Evolutionary conservation across 2,329 filamentous ascomycete species (phyloP).

Genomic region (Hymenoscyphus linearis): DNA sequence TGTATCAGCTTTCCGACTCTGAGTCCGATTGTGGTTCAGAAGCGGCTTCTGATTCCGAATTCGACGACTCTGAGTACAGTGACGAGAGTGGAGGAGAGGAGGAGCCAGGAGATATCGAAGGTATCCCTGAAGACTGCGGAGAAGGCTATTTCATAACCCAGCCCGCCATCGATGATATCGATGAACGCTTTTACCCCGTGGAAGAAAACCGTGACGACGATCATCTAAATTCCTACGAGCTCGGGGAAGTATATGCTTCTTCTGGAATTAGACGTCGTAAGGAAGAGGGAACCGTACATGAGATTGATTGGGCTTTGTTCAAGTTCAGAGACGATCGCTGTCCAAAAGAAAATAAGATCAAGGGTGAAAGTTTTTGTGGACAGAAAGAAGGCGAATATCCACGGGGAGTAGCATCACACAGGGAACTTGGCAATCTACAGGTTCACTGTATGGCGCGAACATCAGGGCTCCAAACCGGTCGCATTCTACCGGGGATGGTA

Average conservation of each 20-base stretch:
- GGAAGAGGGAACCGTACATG: slow-evolving; percentile 69
- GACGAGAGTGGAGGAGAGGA: slow-evolving; percentile 50
- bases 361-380: slow-evolving; percentile 33
- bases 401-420: slow-evolving; percentile 52
- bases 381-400: slow-evolving; percentile 43
- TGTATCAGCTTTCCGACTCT: slow-evolving; percentile 57
- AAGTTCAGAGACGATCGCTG: slow-evolving; percentile 67
- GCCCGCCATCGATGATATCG: slow-evolving; percentile 82
- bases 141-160: slow-evolving; percentile 82
- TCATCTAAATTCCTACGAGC: slow-evolving; percentile 71
- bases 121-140: slow-evolving; percentile 68
- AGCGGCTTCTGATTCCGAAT: slow-evolving; percentile 32
- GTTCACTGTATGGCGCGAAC: slow-evolving; percentile 89
- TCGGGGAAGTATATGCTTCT: slow-evolving; percentile 83
- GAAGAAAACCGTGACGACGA: slow-evolving; percentile 67
- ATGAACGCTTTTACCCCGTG: slow-evolving; percentile 77
- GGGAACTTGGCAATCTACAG: slow-evolving; percentile 63
- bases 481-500: slow-evolving; percentile 71
- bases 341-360: slow-evolving; percentile 66
- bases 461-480: slow-evolving; percentile 73
- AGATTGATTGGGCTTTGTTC: slow-evolving; percentile 94
- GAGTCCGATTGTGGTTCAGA: slow-evolving; percentile 44
- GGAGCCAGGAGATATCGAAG: slow-evolving; percentile 71
- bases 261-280: slow-evolving; percentile 78
- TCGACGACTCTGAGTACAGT: slow-evolving; percentile 35